Evolutionary conservation across 768 basidiomycete genomes (phyloP), one percentile per base, ranked within the genome.

Genomic region (Cystofilobasidium ferigula): DNA sequence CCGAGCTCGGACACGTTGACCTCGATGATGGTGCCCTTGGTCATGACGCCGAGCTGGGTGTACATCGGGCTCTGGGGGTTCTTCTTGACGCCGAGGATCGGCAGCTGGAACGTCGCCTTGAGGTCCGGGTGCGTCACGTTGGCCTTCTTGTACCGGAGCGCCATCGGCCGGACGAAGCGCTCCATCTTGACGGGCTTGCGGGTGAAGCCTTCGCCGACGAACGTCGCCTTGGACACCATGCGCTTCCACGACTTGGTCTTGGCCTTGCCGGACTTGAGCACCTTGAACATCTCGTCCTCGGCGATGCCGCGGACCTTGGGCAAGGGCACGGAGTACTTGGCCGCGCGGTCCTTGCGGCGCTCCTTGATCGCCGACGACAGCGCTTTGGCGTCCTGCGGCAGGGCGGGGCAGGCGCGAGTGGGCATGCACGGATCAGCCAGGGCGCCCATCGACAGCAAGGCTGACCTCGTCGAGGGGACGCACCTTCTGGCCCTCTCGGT

Each of bases 261-360:
- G 74, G 83, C 87, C 80, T 97, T 97, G 63, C 95, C 95, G 0
- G 94, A 92, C 81, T 91, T 89, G 81, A 99, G 80, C 35, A 99
- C 95, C 81, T 93, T 97, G 82, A 99, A 99, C 88, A 92, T 95
- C 81, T 99, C 95, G 72, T 98, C 95, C 77, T 99, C 95, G 20
- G 94, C 93, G 71, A 99, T 97, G 24, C 95, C 95, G 67, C 94
- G 80, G 61, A 99, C 95, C 78, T 91, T 94, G 57, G 95, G 95
- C 69, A 99, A 75, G 6, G 95, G 95, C 1, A 99, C 95, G 22
- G 92, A 85, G 78, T 89, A 99, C 77, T 95, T 97, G 22, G 94
- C 94, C 1, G 94, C 95, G 80, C 94, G 93, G 80, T 99, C 95
- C 77, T 98, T 99, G 73, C 95, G 85, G 75, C 91, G 90, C 78